Conservation (phyloP, 768 basidiomycete species). For the Boletus sp. region DNA sequence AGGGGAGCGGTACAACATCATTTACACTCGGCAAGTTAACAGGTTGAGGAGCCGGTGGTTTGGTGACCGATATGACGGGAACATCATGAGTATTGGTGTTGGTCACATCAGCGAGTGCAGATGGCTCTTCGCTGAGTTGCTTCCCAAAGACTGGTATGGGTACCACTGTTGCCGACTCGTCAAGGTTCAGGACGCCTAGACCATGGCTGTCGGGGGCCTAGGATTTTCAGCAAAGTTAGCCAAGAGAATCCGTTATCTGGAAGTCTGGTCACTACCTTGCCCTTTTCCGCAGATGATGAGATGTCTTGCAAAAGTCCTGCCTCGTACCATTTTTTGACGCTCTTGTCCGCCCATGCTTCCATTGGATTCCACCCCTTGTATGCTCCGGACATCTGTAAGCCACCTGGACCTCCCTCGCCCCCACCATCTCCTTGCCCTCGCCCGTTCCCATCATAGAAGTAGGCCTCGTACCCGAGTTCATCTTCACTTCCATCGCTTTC, state of each 20-base stretch:
- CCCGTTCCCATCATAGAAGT: conserved; percentile 79
- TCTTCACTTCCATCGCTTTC: conserved; percentile 80
- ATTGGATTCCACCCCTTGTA: conserved; percentile 91
- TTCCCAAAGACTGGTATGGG: conserved; percentile 60
- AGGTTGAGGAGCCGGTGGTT: conserved; percentile 67
- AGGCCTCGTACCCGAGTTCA: conserved; percentile 79
- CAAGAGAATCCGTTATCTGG: neutral
- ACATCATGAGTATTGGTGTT: conserved; percentile 27
- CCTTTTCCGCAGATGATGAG: conserved; percentile 39
- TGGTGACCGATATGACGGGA: conserved; percentile 62
- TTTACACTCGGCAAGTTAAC: conserved; percentile 63
- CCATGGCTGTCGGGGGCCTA: conserved; percentile 45
- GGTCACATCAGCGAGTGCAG: conserved; percentile 24
- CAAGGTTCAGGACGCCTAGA: conserved; percentile 40
- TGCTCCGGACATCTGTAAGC: conserved; percentile 74
- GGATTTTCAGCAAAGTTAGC: conserved; percentile 17
- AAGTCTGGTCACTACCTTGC: conserved; percentile 42
- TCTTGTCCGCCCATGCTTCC: conserved; percentile 91
- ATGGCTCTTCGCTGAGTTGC: conserved; percentile 15
- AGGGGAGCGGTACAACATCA: conserved; percentile 49
- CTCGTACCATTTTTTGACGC: conserved; percentile 83
- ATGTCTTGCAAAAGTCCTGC: conserved; percentile 63
- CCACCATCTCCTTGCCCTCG: conserved; percentile 77
- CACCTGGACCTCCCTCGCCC: conserved; percentile 67
- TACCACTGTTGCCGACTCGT: conserved; percentile 51